Base-by-base conservation (phyloP, 2,329 filamentous ascomycete species). In the Stylonectria norvegica region DNA sequence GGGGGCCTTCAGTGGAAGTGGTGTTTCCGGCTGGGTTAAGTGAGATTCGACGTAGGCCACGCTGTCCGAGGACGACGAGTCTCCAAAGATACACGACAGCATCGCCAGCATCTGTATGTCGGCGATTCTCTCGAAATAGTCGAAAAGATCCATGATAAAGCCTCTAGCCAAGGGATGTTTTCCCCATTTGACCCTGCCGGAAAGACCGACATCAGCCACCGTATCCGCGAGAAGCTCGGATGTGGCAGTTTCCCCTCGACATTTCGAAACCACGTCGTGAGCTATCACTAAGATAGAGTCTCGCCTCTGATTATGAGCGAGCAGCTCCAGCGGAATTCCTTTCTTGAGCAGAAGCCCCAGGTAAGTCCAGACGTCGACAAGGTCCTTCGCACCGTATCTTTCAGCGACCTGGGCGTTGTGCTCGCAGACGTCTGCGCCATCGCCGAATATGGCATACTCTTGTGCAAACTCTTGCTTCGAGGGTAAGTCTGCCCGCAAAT, bases 341-440 rank as follows among this genome's bases (percentile, higher is more conserved):
- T 86, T 85, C 49, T 82, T 81, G 32, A 97, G 69, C 5, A 97
- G 72, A 42, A 96, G 70, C 14, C 80, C 83, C 39, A 89, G 73
- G 49, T 96, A 84, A 34, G 78, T 79, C 93, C 93, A 98, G 5
- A 95, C 78, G 52, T 89, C 80, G 18, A 85, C 83, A 20, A 94
- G 66, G 48, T 95, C 87, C 11, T 72, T 62, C 48, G 80, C 77
- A 4, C 84, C 86, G 51, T 85, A 75, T 47, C 79, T 82, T 50
- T 81, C 75, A 7, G 91, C 90, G 32, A 94, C 81, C 2, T 68
- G 67, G 7, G 89, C 87, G 61, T 98, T 98, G 55, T 94, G 85
- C 31, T 78, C 73, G 63, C 91, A 97, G 4, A 95, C 81, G 25
- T 85, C 78, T n/a, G 81, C 78, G 1, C 86, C 85, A 45, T 89